These are phyloP conservation scores for Trichoderma citrinoviride DNA, from an alignment of 2,329 filamentous ascomycete genomes.

Conservation along the genomic window DNA sequence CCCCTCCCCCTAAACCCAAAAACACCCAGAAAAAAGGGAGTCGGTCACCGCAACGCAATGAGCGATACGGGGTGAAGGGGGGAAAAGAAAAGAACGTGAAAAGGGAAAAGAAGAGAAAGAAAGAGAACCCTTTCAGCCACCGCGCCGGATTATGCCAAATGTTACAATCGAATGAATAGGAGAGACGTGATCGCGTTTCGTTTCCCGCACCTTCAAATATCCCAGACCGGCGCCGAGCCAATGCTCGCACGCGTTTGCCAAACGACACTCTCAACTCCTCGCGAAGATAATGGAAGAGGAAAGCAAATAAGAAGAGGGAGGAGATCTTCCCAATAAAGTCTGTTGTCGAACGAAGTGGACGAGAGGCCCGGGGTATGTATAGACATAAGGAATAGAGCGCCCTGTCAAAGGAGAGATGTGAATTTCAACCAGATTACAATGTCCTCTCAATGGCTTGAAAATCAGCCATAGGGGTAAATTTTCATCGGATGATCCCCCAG, in stretches of 20 bases:
- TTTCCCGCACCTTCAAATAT: conserved; percentile 2
- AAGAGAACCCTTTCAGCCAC: conserved; percentile 21
- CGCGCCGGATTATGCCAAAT: conserved; percentile 34
- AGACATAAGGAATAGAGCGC: conserved; percentile 13
- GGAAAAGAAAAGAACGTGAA: conserved; percentile 1
- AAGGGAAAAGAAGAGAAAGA: conserved; percentile 1
- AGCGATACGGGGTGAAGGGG: neutral
- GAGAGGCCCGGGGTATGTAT: conserved; percentile 20
- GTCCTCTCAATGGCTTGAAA: neutral
- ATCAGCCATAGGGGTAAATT: neutral
- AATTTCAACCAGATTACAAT: conserved; percentile 8
- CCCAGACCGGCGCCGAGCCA: conserved; percentile 1
- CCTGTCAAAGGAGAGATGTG: conserved; percentile 14
- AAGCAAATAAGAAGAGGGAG: neutral
- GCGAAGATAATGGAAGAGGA: neutral
- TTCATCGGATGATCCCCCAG: conserved; percentile 77
- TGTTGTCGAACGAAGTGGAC: neutral
- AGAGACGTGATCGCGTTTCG: conserved; percentile 13
- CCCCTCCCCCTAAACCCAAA: too few species aligned
- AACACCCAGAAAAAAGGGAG: too few species aligned
- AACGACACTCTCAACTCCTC: conserved; percentile 15
- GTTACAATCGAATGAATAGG: conserved; percentile 25
- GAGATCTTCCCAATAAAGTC: neutral
- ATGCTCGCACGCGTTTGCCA: neutral
- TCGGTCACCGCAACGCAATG: too few species aligned